These are phyloP conservation scores for Penicillium sp. DNA, from an alignment of 2,329 filamentous ascomycete genomes.

Conservation along the genomic window DNA sequence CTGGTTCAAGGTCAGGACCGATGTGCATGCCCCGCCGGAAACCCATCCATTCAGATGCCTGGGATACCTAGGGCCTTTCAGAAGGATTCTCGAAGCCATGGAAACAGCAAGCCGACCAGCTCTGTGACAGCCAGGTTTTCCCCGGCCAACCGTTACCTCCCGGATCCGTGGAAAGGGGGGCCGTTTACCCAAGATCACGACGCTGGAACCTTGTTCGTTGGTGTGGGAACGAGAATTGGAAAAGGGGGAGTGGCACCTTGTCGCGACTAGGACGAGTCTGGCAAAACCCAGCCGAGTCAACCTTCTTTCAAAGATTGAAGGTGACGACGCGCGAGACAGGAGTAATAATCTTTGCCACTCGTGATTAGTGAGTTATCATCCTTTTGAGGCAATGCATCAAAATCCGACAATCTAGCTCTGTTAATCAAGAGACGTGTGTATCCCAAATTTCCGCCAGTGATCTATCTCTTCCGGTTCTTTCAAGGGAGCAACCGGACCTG, in stretches of 20 bases:
- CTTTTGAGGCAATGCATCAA: no score
- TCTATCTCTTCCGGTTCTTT: no score
- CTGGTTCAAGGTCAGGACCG: neutral
- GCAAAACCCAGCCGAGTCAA: neutral
- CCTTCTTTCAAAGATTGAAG: neutral
- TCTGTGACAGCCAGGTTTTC: conserved; percentile 19
- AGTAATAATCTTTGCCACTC: no score
- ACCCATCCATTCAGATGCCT: neutral
- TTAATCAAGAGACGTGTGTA: no score
- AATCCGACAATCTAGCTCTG: no score
- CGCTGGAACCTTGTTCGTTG: neutral
- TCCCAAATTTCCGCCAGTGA: no score
- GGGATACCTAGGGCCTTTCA: neutral
- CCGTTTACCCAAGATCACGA: conserved; percentile 10
- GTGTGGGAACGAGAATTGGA: conserved; percentile 7
- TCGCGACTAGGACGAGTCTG: neutral
- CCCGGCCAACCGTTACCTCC: conserved; percentile 13
- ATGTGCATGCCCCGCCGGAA: neutral
- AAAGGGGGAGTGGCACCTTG: conserved; percentile 21
- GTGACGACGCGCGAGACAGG: neutral
- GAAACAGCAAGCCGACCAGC: conserved; percentile 10
- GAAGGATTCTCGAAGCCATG: conserved; percentile 16
- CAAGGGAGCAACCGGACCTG: no score
- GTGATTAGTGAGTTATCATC: no score
- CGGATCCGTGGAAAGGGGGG: conserved; percentile 22